phyloP scores from a whole-genome alignment of 2,329 filamentous ascomycete genomes.

The Westerdykella ornata region DNA sequence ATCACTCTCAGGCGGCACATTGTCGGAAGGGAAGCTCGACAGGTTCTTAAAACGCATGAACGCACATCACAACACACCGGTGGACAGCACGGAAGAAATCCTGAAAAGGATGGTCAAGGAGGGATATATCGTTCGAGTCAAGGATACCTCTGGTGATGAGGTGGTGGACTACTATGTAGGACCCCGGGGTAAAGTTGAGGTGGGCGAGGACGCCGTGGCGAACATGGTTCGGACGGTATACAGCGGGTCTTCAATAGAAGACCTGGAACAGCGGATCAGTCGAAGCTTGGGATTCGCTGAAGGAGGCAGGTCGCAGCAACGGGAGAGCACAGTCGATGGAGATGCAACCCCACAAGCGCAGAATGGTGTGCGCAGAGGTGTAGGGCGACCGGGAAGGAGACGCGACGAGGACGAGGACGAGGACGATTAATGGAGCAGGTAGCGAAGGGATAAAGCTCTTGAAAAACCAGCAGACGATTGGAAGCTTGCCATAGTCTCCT shows the following conservation, averaged over 20 bases:
- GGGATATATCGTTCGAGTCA: constrained; percentile 70
- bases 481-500: no score
- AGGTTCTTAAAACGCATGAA: constrained; percentile 70
- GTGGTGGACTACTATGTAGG: constrained; percentile 77
- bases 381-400: constrained; percentile 16
- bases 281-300: constrained; percentile 29
- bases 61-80: constrained; percentile 64
- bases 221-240: constrained; percentile 58
- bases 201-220: constrained; percentile 68
- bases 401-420: constrained; percentile 9
- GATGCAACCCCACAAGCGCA: constrained; percentile 7
- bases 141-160: constrained; percentile 69
- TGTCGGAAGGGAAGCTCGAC: constrained; percentile 72
- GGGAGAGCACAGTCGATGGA: constrained; percentile 2
- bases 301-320: constrained; percentile 2
- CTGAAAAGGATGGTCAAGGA: constrained; percentile 71
- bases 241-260: constrained; percentile 30
- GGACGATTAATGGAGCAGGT: constrained; percentile 1
- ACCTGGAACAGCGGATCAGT: constrained; percentile 29
- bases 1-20: constrained; percentile 59
- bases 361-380: constrained; percentile 2
- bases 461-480: background rate
- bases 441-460: background rate
- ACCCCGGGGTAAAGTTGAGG: constrained; percentile 75
- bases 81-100: constrained; percentile 66